Evolutionary conservation across 352 stramenopile species (phyloP).

Genomic region (Phytophthora hibernalis): DNA sequence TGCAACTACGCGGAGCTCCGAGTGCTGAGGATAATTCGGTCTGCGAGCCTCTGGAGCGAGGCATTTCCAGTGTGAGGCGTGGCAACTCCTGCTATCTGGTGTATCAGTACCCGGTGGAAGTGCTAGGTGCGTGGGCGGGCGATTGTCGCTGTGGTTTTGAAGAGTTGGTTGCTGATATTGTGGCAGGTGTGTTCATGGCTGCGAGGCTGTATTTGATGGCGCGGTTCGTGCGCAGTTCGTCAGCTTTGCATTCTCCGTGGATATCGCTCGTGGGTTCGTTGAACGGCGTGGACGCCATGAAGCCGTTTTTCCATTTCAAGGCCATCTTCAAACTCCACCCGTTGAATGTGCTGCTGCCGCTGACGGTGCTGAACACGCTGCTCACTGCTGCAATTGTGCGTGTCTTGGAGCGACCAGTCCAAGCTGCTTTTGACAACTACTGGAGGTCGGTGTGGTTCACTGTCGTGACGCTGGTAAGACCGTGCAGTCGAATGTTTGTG

Average conservation of each 20-base stretch:
- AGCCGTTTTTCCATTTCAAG: constrained; percentile 85
- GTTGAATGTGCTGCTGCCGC: constrained; percentile 62
- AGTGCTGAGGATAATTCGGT: constrained; percentile 14
- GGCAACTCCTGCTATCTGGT: constrained; percentile 60
- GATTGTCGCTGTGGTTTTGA: neutral
- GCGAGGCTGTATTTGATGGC: constrained; percentile 69
- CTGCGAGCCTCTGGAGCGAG: constrained; percentile 27
- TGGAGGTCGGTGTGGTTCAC: constrained; percentile 80
- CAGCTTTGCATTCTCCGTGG: constrained; percentile 78
- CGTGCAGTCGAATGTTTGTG: neutral
- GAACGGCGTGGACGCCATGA: constrained; percentile 81
- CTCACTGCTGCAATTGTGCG: constrained; percentile 75
- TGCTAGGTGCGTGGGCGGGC: constrained; percentile 42
- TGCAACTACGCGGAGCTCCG: constrained; percentile 53
- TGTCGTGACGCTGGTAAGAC: constrained; percentile 68
- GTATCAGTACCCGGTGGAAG: constrained; percentile 71
- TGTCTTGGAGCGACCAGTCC: constrained; percentile 72
- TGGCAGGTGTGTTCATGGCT: constrained; percentile 72
- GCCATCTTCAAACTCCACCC: constrained; percentile 77
- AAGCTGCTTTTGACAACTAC: constrained; percentile 71
- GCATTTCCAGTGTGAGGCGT: constrained; percentile 39
- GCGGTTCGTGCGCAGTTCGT: constrained; percentile 74
- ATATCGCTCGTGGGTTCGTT: constrained; percentile 74
- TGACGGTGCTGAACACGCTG: constrained; percentile 64
- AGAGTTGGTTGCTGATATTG: neutral